Evolutionary conservation across 2,329 filamentous ascomycete genomes (phyloP), one percentile per base, ranked within the genome.

Genomic region (Trichoderma brevicompactum): DNA sequence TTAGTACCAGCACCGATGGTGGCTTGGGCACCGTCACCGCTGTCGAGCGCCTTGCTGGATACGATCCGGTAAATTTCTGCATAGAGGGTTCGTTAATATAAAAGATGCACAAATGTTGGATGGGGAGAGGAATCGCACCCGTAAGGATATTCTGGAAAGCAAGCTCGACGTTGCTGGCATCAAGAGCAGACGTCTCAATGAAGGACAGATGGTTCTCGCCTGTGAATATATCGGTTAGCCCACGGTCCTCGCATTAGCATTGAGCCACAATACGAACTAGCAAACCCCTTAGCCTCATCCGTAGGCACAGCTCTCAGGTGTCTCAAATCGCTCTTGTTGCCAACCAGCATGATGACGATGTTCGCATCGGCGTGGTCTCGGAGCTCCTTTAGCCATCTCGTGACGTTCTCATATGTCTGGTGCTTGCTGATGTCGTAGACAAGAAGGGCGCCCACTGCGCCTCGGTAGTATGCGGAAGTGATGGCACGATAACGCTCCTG

Each of bases 391-490:
- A 99, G 83, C 95, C 95, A 99, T 82, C 96, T 88, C 71, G 93
- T 97, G 75, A 99, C 95, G 79, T 98, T 98, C 82, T 98, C 94
- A 80, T 97, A 98, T 71, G 95, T 98, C 83, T 97, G 93, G 81
- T 97, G 93, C 87, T 98, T 98, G 90, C 92, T 97, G 81, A 98
- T 98, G 80, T 99, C 94, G 84, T 99, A 99, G 76, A 99, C 95
- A 70, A 99, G 92, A 67, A 99, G 89, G 69, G 95, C 95, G 74
- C 95, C 95, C 65, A 99, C 95, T 64, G 95, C 96, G 75, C 95
- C 96, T 74, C 95, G 91, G 82, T 99, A 99, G 85, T 99, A 99
- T 72, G 95, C 95, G 67, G 95, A 97, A 73, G 95, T 99, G 80
- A 99, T 99, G 79, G 95, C 95, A 78, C 96, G 92, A 85, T 98